Conservation (phyloP, 2,329 filamentous ascomycete species). For the Epichloe sylvatica region DNA sequence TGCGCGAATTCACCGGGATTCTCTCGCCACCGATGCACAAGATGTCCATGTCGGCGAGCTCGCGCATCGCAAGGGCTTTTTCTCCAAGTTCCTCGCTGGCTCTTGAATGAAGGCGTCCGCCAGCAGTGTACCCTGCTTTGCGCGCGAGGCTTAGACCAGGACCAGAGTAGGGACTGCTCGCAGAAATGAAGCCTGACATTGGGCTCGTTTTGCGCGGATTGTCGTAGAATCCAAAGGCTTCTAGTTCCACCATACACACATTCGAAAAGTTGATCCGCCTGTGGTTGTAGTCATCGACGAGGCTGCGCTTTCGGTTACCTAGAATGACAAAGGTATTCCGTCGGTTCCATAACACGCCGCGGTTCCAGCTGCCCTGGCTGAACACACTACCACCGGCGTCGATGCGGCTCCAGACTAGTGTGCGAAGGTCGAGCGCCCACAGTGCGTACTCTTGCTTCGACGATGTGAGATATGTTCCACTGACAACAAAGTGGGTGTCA, state of each 20-base stretch:
- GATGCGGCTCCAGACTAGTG: conserved; percentile 85
- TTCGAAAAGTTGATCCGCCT: conserved; percentile 95
- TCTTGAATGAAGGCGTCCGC: conserved; percentile 60
- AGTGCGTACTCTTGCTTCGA: conserved; percentile 97
- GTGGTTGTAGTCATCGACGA: conserved; percentile 97
- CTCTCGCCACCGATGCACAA: conserved; percentile 81
- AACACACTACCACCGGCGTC: conserved; percentile 91
- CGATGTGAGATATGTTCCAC: conserved; percentile 90
- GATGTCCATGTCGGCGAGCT: conserved; percentile 93
- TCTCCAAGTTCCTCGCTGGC: conserved; percentile 78
- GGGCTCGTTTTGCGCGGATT: conserved; percentile 72
- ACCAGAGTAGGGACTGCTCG: conserved; percentile 55
- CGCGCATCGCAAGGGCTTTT: conserved; percentile 62
- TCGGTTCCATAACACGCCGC: conserved; percentile 83
- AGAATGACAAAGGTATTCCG: conserved; percentile 93
- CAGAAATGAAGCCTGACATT: conserved; percentile 71
- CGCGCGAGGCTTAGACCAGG: conserved; percentile 42
- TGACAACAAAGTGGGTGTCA: conserved; percentile 92
- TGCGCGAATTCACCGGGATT: conserved; percentile 83
- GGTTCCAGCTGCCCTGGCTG: conserved; percentile 94
- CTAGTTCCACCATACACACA: conserved; percentile 90
- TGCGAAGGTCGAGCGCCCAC: conserved; percentile 84
- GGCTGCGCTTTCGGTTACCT: conserved; percentile 79
- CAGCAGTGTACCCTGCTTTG: conserved; percentile 52
- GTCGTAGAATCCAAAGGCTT: conserved; percentile 94